Percentiles rank a stretch among this genome's conserved stretches.
Conservation (phyloP, 495 filamentous ascomycete species). For the Penicillium subrubescens region DNA sequence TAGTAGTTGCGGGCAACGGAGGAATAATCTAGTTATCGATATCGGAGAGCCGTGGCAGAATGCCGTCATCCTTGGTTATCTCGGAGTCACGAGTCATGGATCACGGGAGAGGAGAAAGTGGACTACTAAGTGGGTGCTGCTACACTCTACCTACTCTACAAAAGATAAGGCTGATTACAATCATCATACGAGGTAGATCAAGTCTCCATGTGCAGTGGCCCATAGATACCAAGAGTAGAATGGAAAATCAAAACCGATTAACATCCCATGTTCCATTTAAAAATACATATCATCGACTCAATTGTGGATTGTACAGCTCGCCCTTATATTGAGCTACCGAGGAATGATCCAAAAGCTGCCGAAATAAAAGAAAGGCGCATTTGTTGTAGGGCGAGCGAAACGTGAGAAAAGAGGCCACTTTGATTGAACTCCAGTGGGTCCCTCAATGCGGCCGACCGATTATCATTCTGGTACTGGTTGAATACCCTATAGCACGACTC, state of each 20-base stretch:
- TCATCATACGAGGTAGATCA: not conserved
- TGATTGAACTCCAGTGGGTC: not conserved
- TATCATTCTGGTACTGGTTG: not conserved
- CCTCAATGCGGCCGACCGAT: not conserved
- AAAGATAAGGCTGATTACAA: not conserved
- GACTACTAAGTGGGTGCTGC: not conserved
- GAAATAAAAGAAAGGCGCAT: not conserved
- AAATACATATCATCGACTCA: slow-evolving; percentile 15
- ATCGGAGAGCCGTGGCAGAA: not conserved
- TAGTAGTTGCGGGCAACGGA: not conserved
- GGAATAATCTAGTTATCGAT: not conserved
- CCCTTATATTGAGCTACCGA: slow-evolving; percentile 1
- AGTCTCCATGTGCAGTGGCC: not conserved
- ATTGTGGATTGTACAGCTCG: slow-evolving; percentile 1
- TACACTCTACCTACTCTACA: not conserved
- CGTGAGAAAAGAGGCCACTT: not conserved
- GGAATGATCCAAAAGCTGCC: not conserved
- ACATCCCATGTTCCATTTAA: slow-evolving; percentile 17
- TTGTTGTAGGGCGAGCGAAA: not conserved
- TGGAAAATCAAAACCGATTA: not conserved
- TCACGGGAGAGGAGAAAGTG: not conserved
- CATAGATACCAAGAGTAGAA: not conserved
- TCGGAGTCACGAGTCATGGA: not conserved
- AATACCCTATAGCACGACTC: slow-evolving; percentile 8
- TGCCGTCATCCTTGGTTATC: not conserved